These are phyloP conservation scores for Trichoderma virens DNA, from an alignment of 495 filamentous ascomycete genomes.

Conservation along the genomic window DNA sequence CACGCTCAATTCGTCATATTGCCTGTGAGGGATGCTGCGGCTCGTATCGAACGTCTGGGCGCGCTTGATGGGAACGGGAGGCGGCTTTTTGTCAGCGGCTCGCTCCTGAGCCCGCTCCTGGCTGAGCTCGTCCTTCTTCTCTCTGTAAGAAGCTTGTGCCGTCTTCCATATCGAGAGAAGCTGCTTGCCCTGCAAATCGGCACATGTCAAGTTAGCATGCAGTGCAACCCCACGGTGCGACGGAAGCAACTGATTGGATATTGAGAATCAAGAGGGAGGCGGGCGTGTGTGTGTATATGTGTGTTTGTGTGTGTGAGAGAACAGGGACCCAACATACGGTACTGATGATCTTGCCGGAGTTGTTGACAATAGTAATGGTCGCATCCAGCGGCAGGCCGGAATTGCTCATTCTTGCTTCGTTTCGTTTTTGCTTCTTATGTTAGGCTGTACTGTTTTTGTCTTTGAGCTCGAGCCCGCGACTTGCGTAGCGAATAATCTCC, in stretches of 20 bases:
- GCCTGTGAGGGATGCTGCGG: slow-evolving; percentile 13
- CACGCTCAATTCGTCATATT: slow-evolving; percentile 22
- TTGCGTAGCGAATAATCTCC: background rate
- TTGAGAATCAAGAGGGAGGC: slow-evolving; percentile 10
- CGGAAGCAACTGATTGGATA: background rate
- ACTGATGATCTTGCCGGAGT: slow-evolving; percentile 85
- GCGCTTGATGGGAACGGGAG: slow-evolving; percentile 5
- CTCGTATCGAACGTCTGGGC: slow-evolving; percentile 33
- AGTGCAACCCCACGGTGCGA: slow-evolving; percentile 5
- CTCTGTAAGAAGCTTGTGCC: slow-evolving; percentile 74
- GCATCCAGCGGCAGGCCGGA: slow-evolving; percentile 40
- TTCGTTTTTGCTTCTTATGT: background rate
- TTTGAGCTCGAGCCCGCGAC: too few relatives aligned
- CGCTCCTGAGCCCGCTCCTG: slow-evolving; percentile 47
- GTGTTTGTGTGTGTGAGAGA: background rate
- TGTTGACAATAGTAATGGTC: slow-evolving; percentile 85
- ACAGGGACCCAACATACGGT: slow-evolving; percentile 51
- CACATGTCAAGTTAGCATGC: slow-evolving; percentile 13
- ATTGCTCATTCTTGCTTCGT: background rate
- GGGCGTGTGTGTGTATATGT: too few relatives aligned
- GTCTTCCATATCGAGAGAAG: slow-evolving; percentile 81
- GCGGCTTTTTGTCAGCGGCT: background rate
- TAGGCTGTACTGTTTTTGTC: background rate
- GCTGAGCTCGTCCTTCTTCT: slow-evolving; percentile 70
- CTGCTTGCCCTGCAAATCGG: slow-evolving; percentile 64